Percentiles rank a stretch among this genome's conserved stretches.
These are phyloP conservation scores for Cucurbita moschata DNA, from an alignment of 306 rosid genomes.

Conservation along the genomic window DNA sequence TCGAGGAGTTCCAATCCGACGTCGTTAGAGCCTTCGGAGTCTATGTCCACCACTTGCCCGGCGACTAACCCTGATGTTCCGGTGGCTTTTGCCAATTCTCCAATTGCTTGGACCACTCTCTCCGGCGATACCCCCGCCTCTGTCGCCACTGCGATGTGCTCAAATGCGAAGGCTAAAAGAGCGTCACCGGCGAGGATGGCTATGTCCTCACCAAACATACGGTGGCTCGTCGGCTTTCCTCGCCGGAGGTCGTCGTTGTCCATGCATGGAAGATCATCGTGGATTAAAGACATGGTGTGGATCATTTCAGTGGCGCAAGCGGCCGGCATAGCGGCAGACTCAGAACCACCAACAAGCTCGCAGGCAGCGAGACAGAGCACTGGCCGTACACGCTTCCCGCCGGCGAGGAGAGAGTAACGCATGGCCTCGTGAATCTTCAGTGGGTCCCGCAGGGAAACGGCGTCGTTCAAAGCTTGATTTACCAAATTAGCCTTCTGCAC, in stretches of 20 bases:
- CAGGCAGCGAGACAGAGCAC: slow-evolving; percentile 50
- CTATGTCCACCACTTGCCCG: slow-evolving; percentile 36
- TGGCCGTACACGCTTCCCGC: slow-evolving; percentile 50
- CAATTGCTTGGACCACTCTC: slow-evolving; percentile 25
- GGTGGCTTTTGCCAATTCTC: slow-evolving; percentile 30
- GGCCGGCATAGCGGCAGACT: slow-evolving; percentile 25
- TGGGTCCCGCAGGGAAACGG: slow-evolving; percentile 27
- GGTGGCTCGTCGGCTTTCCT: slow-evolving; percentile 45
- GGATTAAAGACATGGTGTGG: slow-evolving; percentile 54
- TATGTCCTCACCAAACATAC: slow-evolving; percentile 36
- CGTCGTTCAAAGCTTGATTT: slow-evolving; percentile 28
- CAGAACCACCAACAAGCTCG: slow-evolving; percentile 31
- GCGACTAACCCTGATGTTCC: slow-evolving; percentile 36
- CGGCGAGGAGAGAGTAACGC: slow-evolving; percentile 55
- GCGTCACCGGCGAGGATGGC: slow-evolving; percentile 50
- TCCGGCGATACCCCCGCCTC: slow-evolving; percentile 11
- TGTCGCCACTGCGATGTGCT: slow-evolving; percentile 20
- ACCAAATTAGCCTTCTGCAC: slow-evolving; percentile 20
- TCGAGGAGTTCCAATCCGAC: slow-evolving; percentile 33
- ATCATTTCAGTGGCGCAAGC: slow-evolving; percentile 53
- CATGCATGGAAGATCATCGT: slow-evolving; percentile 54
- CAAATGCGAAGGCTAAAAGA: slow-evolving; percentile 29
- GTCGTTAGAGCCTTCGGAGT: slow-evolving; percentile 21
- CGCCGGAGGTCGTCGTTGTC: slow-evolving; percentile 60
- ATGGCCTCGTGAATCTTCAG: slow-evolving; percentile 37